A percentile compares a stretch with the other conserved stretches of the same genome.
Conservation (phyloP, 441 rosid species). For the Dalechampia spathulata region DNA sequence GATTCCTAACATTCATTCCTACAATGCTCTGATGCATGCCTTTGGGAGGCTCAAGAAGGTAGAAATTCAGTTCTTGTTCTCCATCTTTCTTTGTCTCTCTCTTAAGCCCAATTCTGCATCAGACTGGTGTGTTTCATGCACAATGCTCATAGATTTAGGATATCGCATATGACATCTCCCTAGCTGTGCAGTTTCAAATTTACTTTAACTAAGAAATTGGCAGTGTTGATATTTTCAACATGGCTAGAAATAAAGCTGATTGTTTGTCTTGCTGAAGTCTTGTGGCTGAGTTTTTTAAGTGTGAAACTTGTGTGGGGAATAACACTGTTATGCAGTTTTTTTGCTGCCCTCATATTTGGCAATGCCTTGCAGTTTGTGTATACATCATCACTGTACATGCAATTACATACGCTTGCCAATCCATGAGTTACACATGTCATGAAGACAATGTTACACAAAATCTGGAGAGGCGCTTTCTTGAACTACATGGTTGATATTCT, state of each 20-base stretch:
- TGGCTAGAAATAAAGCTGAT: neutral
- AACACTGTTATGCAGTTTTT: neutral
- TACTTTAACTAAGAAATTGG: no score
- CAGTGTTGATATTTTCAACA: neutral
- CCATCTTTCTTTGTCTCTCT: neutral
- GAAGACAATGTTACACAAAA: neutral
- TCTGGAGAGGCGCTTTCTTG: neutral
- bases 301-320: neutral
- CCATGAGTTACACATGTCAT: neutral
- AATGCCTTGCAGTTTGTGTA: neutral
- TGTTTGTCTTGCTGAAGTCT: neutral
- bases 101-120: neutral
- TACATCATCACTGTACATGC: neutral
- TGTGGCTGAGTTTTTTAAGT: neutral
- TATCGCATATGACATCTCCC: neutral
- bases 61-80: slow-evolving; percentile 6
- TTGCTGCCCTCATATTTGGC: neutral
- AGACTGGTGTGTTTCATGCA: neutral
- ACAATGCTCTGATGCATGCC: slow-evolving; percentile 68
- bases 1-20: slow-evolving; percentile 80
- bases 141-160: neutral
- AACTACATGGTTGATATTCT: slow-evolving; percentile 7
- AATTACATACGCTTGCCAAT: neutral
- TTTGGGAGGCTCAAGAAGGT: slow-evolving; percentile 95
- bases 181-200: no score